Percentiles rank a stretch among this genome's conserved stretches.
These are phyloP conservation scores for Zygosaccharomyces kombuchaensis DNA, from an alignment of 805 yeast genomes.

Conservation along the genomic window DNA sequence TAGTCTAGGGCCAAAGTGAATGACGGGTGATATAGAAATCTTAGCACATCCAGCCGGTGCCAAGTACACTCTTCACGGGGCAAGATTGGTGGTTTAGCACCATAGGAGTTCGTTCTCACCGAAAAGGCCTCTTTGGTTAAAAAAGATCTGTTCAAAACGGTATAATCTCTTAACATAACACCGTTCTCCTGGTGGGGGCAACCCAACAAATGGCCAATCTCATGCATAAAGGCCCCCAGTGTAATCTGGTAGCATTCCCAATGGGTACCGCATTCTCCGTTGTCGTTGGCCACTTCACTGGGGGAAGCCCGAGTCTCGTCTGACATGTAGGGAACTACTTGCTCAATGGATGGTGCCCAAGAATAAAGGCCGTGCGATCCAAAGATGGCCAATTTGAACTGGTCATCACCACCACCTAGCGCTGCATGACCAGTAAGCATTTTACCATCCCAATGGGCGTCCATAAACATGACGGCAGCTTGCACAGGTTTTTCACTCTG, in stretches of 20 bases:
- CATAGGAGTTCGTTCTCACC: slow-evolving; percentile 46
- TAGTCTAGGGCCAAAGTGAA: slow-evolving; percentile 67
- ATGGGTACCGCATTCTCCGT: slow-evolving; percentile 73
- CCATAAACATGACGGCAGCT: slow-evolving; percentile 82
- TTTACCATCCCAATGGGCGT: slow-evolving; percentile 73
- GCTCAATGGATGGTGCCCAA: slow-evolving; percentile 85
- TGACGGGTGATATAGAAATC: slow-evolving; percentile 78
- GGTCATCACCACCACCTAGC: slow-evolving; percentile 77
- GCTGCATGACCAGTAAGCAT: slow-evolving; percentile 85
- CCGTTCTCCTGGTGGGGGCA: slow-evolving; percentile 91
- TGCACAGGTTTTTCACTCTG: slow-evolving; percentile 49
- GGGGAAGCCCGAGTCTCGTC: slow-evolving; percentile 65
- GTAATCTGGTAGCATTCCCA: slow-evolving; percentile 91
- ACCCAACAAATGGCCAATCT: slow-evolving; percentile 86
- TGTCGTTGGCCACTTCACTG: slow-evolving; percentile 83
- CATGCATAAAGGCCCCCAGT: slow-evolving; percentile 92
- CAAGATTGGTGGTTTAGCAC: slow-evolving; percentile 45
- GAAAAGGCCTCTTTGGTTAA: slow-evolving; percentile 63
- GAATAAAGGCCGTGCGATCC: slow-evolving; percentile 90
- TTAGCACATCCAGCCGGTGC: slow-evolving; percentile 74
- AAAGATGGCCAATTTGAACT: slow-evolving; percentile 76
- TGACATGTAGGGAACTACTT: slow-evolving; percentile 59
- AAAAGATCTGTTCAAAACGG: slow-evolving; percentile 75
- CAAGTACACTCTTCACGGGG: slow-evolving; percentile 75
- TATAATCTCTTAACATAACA: slow-evolving; percentile 84